Evolutionary conservation across 768 basidiomycete genomes (phyloP), one percentile per base, ranked within the genome.

Genomic region (Phanerochaete sordida): DNA sequence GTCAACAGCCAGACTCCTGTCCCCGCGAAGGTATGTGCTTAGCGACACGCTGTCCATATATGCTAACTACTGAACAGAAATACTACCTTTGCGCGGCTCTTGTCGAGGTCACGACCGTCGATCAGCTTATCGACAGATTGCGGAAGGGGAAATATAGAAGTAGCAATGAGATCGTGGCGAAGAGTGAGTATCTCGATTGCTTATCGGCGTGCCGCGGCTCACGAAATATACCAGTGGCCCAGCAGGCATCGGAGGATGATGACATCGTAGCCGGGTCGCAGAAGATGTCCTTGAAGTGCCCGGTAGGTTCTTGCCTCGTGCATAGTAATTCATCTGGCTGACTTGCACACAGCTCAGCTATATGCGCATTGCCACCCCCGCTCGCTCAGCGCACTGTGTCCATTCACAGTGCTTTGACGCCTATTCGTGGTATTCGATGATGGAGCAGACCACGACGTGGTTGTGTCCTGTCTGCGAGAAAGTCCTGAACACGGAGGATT

Each of bases 331-430:
- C 11, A 9, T 9, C 4, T 21, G 28, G 31, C 51, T 54, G 28
- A 57, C 48, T 4, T 12, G 3, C 23, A 1, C 44, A 47, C 64
- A 83, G 95, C 77, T 99, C 62, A 93, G 92, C 47, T 97, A 90
- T 71, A 84, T 87, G 72, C 90, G 95, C 6, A 86, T 99, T 58
- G 78, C 74, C 33, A 88, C 83, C 0, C 96, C 97, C 8, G 87
- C 91, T 70, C 90, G 96, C 30, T 95, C 97, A 0, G 80, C 77
- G n/a, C 78, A 80, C 60, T 98, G 97, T 68, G 85, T 90, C 37
- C 97, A 98, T 73, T 76, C 91, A 7, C 91, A 95, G 66, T 99
- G 97, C 72, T 99, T 98, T 74, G 97, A 99, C 73, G 95, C 95
- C 0, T 81, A 80, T 19, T 93, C 91, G 43, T 99, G 95, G 95